A percentile compares a stretch with the other conserved stretches of the same genome.
Conservation (phyloP, 2,329 filamentous ascomycete species). For the Cercospora citrullina region DNA sequence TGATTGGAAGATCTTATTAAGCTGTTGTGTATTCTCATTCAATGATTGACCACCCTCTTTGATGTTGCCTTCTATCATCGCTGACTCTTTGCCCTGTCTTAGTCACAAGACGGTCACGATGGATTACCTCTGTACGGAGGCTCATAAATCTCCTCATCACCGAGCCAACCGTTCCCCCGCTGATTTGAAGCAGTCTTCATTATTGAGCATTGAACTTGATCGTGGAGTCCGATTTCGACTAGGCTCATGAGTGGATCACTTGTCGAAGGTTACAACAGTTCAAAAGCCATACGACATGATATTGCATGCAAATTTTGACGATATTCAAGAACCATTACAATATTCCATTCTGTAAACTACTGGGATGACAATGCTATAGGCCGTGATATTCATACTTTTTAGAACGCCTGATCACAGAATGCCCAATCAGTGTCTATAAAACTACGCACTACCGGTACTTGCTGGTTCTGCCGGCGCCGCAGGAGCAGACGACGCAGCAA, state of each 20-base stretch:
- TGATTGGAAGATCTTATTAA: not conserved
- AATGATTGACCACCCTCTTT: too few relatives aligned
- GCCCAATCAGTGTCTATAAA: not conserved
- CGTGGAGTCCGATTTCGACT: too few relatives aligned
- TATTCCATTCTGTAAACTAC: not conserved
- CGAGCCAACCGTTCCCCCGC: too few relatives aligned
- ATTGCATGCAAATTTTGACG: not conserved
- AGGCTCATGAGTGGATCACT: too few relatives aligned
- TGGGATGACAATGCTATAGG: not conserved
- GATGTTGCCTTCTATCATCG: too few relatives aligned
- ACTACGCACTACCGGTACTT: not conserved
- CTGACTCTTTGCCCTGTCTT: too few relatives aligned
- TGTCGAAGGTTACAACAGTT: not conserved
- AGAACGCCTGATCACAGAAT: not conserved
- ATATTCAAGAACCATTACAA: not conserved
- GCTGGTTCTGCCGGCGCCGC: not conserved
- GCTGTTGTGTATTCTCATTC: not conserved
- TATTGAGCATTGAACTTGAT: too few relatives aligned
- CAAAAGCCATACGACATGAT: not conserved
- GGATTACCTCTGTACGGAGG: too few relatives aligned
- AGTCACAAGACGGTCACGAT: too few relatives aligned
- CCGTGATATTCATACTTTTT: not conserved
- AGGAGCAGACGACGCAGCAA: not conserved
- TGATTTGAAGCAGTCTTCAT: too few relatives aligned
- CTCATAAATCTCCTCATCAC: too few relatives aligned